Evolutionary conservation across 2,329 filamentous ascomycete species (phyloP).

Genomic region (Aspergillus sp.): DNA sequence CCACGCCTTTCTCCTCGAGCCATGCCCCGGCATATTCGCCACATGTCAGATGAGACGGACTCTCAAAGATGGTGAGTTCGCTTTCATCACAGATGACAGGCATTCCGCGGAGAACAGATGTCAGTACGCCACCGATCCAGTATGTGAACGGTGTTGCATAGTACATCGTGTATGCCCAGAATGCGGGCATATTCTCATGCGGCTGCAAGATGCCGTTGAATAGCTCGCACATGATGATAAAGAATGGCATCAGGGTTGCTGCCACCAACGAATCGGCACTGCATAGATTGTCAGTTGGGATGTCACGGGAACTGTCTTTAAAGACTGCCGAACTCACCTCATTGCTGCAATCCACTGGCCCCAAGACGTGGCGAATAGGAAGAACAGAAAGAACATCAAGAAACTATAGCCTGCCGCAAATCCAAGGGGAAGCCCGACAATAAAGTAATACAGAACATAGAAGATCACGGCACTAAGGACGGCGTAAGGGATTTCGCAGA

Average conservation of each 20-base stretch:
- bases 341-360: conserved; percentile 79
- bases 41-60: conserved; percentile 66
- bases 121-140: conserved; percentile 75
- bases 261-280: conserved; percentile 65
- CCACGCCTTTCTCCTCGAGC: conserved; percentile 63
- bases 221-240: conserved; percentile 78
- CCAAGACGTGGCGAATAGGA: conserved; percentile 68
- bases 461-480: conserved; percentile 63
- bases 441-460: conserved; percentile 70
- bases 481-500: conserved; percentile 67
- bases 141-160: conserved; percentile 83
- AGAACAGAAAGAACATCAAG: conserved; percentile 72
- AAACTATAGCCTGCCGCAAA: conserved; percentile 68
- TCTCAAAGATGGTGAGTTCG: conserved; percentile 69
- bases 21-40: conserved; percentile 71
- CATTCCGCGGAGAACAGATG: conserved; percentile 68
- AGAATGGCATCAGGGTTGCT: conserved; percentile 75
- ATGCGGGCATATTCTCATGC: conserved; percentile 70
- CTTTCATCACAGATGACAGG: conserved; percentile 59
- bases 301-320: background rate
- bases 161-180: conserved; percentile 80
- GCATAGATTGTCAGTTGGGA: background rate
- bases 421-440: conserved; percentile 64
- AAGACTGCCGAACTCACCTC: conserved; percentile 47
- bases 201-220: conserved; percentile 88